Conservation (phyloP, 2,329 filamentous ascomycete genomes). For the Phialophora macrospora region DNA sequence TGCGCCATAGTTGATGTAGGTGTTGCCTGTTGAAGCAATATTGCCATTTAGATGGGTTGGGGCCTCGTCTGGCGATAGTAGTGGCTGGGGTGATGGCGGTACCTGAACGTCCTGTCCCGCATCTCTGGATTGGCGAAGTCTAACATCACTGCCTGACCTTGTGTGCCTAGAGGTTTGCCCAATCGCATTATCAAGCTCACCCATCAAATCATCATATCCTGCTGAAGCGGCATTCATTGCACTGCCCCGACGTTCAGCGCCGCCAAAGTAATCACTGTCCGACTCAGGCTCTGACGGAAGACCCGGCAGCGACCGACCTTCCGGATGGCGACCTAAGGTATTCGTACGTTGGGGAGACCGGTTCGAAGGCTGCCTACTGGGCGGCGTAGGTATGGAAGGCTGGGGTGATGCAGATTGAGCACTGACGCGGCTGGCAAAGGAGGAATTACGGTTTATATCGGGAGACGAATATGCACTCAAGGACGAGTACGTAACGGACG, state of each 20-base stretch:
- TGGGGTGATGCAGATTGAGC: conserved; percentile 44
- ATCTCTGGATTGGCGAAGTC: conserved; percentile 26
- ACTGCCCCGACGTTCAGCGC: conserved; percentile 29
- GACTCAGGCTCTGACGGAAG: conserved; percentile 56
- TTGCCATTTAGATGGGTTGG: conserved; percentile 58
- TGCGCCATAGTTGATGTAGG: conserved; percentile 54
- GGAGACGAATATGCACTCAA: conserved; percentile 32
- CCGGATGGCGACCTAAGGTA: conserved; percentile 61
- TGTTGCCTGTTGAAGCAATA: conserved; percentile 51
- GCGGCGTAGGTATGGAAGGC: conserved; percentile 53
- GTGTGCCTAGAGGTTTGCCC: conserved; percentile 28
- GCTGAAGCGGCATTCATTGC: conserved; percentile 47
- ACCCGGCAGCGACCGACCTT: conserved; percentile 63
- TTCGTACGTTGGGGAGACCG: conserved; percentile 58
- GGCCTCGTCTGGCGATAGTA: conserved; percentile 50
- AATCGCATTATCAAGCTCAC: conserved; percentile 61
- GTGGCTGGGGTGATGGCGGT: conserved; percentile 38
- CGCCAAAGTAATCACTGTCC: conserved; percentile 40
- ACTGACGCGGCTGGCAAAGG: conserved; percentile 39
- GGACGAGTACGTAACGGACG: conserved; percentile 23
- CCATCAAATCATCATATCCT: conserved; percentile 62
- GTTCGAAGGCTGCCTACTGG: conserved; percentile 57
- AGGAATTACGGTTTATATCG: conserved; percentile 36
- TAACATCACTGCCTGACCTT: conserved; percentile 24
- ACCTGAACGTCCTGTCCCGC: conserved; percentile 27